Percentiles rank a stretch among this genome's conserved stretches.
Conservation (phyloP, 805 yeast genomes). For the Saturnispora silvae region DNA sequence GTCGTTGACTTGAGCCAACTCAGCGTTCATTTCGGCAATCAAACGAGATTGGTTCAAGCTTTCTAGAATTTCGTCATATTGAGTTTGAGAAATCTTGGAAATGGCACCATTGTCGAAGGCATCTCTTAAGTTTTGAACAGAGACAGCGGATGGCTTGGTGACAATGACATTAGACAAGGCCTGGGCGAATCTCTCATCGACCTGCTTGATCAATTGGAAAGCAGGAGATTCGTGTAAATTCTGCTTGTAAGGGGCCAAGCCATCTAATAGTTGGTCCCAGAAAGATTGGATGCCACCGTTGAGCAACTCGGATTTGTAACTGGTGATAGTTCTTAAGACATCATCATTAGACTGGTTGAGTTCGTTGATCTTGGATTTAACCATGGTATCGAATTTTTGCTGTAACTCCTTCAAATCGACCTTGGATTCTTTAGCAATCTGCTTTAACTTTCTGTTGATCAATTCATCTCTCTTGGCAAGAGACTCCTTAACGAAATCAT, state of each 20-base stretch:
- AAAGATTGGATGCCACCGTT: constrained; percentile 13
- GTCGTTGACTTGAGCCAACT: background rate
- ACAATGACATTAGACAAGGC: constrained; percentile 12
- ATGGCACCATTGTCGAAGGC: constrained; percentile 15
- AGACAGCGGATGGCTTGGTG: constrained; percentile 12
- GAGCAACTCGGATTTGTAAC: constrained; percentile 15
- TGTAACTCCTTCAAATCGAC: constrained; percentile 17
- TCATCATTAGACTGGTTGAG: constrained; percentile 5
- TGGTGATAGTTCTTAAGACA: constrained; percentile 12
- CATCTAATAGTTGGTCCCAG: constrained; percentile 16
- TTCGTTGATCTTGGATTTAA: constrained; percentile 8
- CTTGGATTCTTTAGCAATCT: constrained; percentile 16
- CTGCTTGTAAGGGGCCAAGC: constrained; percentile 12
- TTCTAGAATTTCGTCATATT: constrained; percentile 9
- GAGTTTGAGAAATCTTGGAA: constrained; percentile 10
- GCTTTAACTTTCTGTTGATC: constrained; percentile 19
- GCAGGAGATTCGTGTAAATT: constrained; percentile 15
- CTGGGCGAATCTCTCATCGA: constrained; percentile 18
- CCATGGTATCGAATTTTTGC: constrained; percentile 16
- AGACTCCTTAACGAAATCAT: constrained; percentile 14
- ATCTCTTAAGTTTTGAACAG: constrained; percentile 9
- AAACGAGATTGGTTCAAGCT: constrained; percentile 2
- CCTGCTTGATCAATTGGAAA: constrained; percentile 12
- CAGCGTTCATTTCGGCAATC: background rate
- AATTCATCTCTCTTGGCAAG: constrained; percentile 16